Evolutionary conservation across 2,329 filamentous ascomycete genomes (phyloP), one percentile per base, ranked within the genome.

Genomic region (Cryphonectria japonica): DNA sequence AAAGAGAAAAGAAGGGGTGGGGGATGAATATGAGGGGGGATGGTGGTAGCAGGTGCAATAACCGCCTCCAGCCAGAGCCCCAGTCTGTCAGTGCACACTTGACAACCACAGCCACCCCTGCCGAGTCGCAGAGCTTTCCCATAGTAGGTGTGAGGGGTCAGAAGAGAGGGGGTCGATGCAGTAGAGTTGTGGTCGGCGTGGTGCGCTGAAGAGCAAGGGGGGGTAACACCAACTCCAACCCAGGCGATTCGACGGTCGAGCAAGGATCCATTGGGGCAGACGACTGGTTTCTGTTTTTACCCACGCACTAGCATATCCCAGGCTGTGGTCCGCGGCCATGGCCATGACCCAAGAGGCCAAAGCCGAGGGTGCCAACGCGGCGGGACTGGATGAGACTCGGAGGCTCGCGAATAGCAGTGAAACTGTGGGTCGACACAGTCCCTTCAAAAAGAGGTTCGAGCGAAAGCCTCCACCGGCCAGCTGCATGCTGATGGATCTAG

Each of bases 221-320:
- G 62, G 60, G 41, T 59, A 63, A 37, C 57, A 60, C 54, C 13
- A 63, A 19, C 62, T 61, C 52, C 64, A 46, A 65, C 57, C 59
- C 57, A 50, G 69, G 52, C 67, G 69, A 71, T 69, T 66, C 71
- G 71, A 71, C 69, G 66, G 71, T 67, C 62, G 34, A 72, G 70
- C 69, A 59, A 72, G 70, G 69, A 63, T 68, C 52, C 59, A 39
- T 19, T 69, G 43, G n/a, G 62, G n/a, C 46, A 59, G 63, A 64
- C 46, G 66, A 69, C 39, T 61, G 66, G 69, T 73, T 73, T 73
- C 71, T 73, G 69, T 67, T 71, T 73, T 73, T 73, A 71, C 71
- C 71, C 65, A 68, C 54, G 43, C 61, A 62, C 66, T 37, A 50
- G 26, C 57, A 68, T 16, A 68, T 72, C 70, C 54, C 69, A 63